Evolutionary conservation across 192 early-diverging fungal genomes (phyloP), one percentile per base, ranked within the genome.

Genomic region (Allomyces macrogynus): DNA sequence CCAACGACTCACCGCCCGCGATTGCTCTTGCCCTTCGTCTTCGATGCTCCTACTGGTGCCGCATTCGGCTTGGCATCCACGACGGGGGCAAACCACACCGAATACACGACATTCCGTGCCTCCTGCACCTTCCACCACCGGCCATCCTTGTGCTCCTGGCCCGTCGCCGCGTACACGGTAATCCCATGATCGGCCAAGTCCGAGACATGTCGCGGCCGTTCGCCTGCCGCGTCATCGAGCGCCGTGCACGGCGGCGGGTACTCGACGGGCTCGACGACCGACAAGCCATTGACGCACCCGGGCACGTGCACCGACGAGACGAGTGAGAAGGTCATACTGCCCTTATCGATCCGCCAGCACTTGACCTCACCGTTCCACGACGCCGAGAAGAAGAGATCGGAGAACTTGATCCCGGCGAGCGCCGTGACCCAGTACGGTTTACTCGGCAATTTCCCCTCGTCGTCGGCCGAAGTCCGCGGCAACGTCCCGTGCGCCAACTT

Each of bases 301-400:
- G 79, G 73, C 23, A 89, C 73, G 1, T 86, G 80, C 43, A 96
- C 78, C 60, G 71, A 67, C 62, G 78, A 71, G 54, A 93, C 43
- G 62, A 80, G 69, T 5, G 65, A 42, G 69, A 94, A 87, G 22
- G 67, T 75, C 64, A 74, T 78, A 69, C 88, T 88, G 62, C 80
- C 80, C 22, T 75, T 76, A 5, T 70, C 78, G 61, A 97, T 62
- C 68, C 89, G 87, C 94, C 96, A 99, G 54, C 97, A 68, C 9
- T 89, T 80, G 18, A 99, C 73, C 54, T 78, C 80, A 4, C 92
- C 93, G 70, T 95, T 93, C 69, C 83, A 88, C 26, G 91, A 88
- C 8, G 86, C 96, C 24, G 87, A 86, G 16, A 87, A 86, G 77
- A 99, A 91, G 65, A 96, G 62, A 65, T 99, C 92, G 9, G 91